A percentile compares a stretch with the other conserved stretches of the same genome.
Conservation (phyloP, 208 protist genomes). For the Wallacemonas sp. region DNA sequence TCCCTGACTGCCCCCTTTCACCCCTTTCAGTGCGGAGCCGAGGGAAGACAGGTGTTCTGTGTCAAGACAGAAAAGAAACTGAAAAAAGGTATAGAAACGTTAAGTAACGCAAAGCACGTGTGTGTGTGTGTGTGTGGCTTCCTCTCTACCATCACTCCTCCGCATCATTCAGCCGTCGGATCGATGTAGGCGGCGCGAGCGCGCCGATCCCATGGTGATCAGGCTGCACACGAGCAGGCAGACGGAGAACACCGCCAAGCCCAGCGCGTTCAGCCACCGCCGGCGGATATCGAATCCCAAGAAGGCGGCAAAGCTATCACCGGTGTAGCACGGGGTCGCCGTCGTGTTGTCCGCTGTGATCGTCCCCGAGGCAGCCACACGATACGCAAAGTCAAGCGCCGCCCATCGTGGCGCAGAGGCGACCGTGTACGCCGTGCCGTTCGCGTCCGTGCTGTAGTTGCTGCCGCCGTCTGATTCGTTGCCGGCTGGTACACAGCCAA, state of each 20-base stretch:
- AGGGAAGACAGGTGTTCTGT: too few relatives aligned
- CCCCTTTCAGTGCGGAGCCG: too few relatives aligned
- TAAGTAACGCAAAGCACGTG: not conserved
- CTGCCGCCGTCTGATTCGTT: not conserved
- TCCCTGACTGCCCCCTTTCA: too few relatives aligned
- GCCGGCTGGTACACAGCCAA: slow-evolving; percentile 27
- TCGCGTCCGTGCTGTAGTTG: not conserved
- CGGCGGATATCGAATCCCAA: slow-evolving; percentile 37
- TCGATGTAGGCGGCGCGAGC: slow-evolving; percentile 15
- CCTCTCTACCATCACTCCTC: not conserved
- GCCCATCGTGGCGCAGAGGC: too few relatives aligned
- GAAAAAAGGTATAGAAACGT: not conserved
- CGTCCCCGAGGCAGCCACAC: too few relatives aligned
- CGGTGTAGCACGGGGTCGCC: slow-evolving; percentile 42
- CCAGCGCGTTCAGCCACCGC: slow-evolving; percentile 45
- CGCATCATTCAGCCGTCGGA: not conserved
- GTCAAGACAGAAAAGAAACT: not conserved
- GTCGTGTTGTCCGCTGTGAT: too few relatives aligned
- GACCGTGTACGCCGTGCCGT: not conserved
- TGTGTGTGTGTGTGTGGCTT: not conserved
- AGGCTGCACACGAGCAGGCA: slow-evolving; percentile 36
- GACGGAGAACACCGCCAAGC: slow-evolving; percentile 28
- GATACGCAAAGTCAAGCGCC: too few relatives aligned
- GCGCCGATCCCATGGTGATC: slow-evolving; percentile 39
- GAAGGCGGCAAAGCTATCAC: slow-evolving; percentile 46